phyloP scores from a whole-genome alignment of 257 asterid species.

The Orobanche coerulescens region DNA sequence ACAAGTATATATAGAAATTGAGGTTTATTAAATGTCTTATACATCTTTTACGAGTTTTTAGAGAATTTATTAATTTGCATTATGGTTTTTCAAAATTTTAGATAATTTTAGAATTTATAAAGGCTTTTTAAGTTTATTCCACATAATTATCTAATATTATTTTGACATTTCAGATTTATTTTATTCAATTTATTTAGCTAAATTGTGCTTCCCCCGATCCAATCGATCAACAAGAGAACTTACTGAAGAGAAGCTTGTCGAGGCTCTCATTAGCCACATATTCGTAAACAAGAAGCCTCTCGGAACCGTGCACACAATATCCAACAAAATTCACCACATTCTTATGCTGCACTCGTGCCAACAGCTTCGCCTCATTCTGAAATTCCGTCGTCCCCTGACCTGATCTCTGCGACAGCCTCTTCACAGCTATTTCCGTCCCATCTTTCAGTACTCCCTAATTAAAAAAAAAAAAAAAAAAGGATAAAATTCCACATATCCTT shows the following conservation, averaged over 20 bases:
- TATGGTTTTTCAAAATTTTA: too few species aligned
- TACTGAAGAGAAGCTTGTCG: conserved; percentile 88
- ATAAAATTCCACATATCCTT: conserved; percentile 7
- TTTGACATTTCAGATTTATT: too few species aligned
- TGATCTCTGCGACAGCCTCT: conserved; percentile 73
- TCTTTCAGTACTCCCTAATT: conserved; percentile 68
- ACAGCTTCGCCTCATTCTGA: conserved; percentile 71
- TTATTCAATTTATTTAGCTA: too few species aligned
- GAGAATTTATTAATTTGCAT: too few species aligned
- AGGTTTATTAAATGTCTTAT: too few species aligned
- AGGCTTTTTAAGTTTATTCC: too few species aligned
- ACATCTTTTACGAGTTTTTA: too few species aligned
- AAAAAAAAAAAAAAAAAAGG: not conserved
- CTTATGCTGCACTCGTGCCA: conserved; percentile 82
- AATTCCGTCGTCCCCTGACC: conserved; percentile 80
- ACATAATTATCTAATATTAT: too few species aligned
- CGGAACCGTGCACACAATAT: conserved; percentile 56
- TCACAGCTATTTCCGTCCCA: conserved; percentile 84
- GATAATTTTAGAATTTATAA: too few species aligned
- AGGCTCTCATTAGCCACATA: conserved; percentile 78
- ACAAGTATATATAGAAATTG: too few species aligned
- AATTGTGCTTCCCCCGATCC: not conserved
- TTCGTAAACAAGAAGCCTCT: conserved; percentile 84
- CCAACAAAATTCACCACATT: conserved; percentile 94
- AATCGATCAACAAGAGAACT: conserved; percentile 24